Percentiles rank a stretch among this genome's conserved stretches.
Evolutionary conservation across 177 flowering plant species (phyloP).

Genomic region (Viscum album): DNA sequence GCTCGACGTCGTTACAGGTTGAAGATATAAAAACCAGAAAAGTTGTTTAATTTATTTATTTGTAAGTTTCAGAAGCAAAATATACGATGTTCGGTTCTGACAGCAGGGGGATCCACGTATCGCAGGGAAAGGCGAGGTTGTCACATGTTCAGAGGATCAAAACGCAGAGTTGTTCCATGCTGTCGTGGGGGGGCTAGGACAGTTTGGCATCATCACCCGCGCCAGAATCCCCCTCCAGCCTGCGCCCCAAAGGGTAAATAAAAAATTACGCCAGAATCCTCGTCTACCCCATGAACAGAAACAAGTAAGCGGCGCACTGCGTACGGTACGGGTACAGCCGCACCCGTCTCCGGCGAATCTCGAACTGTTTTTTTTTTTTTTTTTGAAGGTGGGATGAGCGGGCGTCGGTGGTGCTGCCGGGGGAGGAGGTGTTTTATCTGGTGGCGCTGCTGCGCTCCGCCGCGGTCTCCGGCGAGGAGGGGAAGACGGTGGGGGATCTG

Average conservation of each 20-base stretch:
- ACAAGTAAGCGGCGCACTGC: neutral
- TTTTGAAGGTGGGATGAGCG: constrained; percentile 5
- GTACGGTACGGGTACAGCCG: no score
- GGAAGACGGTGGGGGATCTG: neutral
- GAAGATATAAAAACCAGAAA: no score
- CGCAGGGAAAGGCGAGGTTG: constrained; percentile 72
- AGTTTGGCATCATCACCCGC: constrained; percentile 92
- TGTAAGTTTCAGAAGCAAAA: no score
- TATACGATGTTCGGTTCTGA: no score
- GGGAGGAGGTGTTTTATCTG: constrained; percentile 1
- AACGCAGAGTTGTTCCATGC: constrained; percentile 64
- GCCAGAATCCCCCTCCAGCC: constrained; percentile 82
- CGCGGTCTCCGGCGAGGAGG: neutral
- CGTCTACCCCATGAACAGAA: neutral
- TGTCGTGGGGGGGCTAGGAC: constrained; percentile 92
- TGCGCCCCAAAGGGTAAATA: constrained; percentile 79
- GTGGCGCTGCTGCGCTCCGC: neutral
- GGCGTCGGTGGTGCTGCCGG: neutral
- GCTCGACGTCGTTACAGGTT: neutral
- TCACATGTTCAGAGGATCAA: constrained; percentile 61
- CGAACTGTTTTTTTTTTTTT: neutral
- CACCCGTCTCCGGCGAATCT: neutral
- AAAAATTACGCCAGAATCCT: no score
- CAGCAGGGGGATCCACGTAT: no score
- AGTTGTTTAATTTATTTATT: no score